Percentiles rank a stretch among this genome's conserved stretches.
Conservation (phyloP, 73 alveolate genomes). For the Paramecium sonneborni region DNA sequence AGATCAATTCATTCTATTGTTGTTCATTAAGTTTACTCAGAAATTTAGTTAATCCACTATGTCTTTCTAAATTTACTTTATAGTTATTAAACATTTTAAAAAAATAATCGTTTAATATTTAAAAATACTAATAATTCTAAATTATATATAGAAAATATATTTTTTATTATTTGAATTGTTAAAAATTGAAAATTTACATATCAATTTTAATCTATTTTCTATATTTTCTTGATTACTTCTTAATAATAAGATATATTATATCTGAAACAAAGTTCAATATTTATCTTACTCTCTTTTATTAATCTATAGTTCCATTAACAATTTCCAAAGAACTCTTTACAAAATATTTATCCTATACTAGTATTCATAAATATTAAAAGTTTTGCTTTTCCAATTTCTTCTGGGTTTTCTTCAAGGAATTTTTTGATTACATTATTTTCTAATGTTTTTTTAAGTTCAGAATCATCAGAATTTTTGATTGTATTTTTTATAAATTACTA, state of each 20-base stretch:
- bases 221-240: neutral
- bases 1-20: neutral
- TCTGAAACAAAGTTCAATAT: neutral
- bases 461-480: neutral
- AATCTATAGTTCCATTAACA: neutral
- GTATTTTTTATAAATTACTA: neutral
- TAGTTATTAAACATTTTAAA: neutral
- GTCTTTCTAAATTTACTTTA: neutral
- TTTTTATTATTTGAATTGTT: neutral
- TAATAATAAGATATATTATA: neutral
- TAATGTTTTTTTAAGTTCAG: neutral
- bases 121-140: no score
- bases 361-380: neutral
- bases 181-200: no score
- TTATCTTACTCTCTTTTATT: neutral
- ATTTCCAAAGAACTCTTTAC: constrained; percentile 1
- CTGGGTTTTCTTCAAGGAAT: neutral
- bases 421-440: neutral
- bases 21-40: neutral
- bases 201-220: neutral
- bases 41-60: neutral
- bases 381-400: neutral
- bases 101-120: neutral
- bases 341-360: neutral
- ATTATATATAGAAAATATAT: no score